Conservation (phyloP, 805 yeast genomes). For the Kodamaea sagamina region DNA sequence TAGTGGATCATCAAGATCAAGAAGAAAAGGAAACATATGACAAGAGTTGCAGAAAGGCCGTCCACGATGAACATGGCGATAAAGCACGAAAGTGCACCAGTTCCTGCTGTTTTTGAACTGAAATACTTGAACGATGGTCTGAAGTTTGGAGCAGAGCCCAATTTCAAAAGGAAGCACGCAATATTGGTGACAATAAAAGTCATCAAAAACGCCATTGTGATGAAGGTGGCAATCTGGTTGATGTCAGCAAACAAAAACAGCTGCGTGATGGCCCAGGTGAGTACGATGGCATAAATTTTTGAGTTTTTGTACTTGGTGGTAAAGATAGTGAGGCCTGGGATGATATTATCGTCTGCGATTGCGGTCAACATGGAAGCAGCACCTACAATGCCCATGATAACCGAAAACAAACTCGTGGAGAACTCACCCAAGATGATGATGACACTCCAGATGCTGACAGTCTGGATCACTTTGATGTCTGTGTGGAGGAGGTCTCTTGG, state of each 20-base stretch:
- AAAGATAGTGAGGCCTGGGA: slow-evolving; percentile 75
- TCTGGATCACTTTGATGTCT: slow-evolving; percentile 85
- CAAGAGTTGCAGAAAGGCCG: slow-evolving; percentile 80
- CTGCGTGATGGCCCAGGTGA: slow-evolving; percentile 85
- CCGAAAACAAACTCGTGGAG: slow-evolving; percentile 87
- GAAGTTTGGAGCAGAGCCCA: slow-evolving; percentile 97
- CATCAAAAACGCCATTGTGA: slow-evolving; percentile 96
- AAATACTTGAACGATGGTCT: slow-evolving; percentile 93
- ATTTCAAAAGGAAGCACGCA: slow-evolving; percentile 84
- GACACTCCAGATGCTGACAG: slow-evolving; percentile 67
- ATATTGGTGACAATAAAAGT: slow-evolving; percentile 92
- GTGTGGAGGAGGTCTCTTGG: slow-evolving; percentile 75
- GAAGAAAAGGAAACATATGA: slow-evolving; percentile 63
- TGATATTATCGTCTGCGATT: slow-evolving; percentile 79
- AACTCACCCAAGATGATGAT: slow-evolving; percentile 85
- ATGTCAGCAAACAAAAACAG: slow-evolving; percentile 84
- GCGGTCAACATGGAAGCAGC: slow-evolving; percentile 92
- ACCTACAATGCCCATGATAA: slow-evolving; percentile 93
- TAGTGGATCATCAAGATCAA: slow-evolving; percentile 83
- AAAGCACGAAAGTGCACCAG: slow-evolving; percentile 70
- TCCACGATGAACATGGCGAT: slow-evolving; percentile 94
- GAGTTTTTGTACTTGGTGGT: slow-evolving; percentile 46
- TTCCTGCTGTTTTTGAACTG: slow-evolving; percentile 74
- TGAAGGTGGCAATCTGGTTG: slow-evolving; percentile 90
- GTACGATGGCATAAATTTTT: slow-evolving; percentile 63